A percentile compares a stretch with the other conserved stretches of the same genome.
Evolutionary conservation across 78 protist species (phyloP).

Genomic region (Dictyostelium citrinum): DNA sequence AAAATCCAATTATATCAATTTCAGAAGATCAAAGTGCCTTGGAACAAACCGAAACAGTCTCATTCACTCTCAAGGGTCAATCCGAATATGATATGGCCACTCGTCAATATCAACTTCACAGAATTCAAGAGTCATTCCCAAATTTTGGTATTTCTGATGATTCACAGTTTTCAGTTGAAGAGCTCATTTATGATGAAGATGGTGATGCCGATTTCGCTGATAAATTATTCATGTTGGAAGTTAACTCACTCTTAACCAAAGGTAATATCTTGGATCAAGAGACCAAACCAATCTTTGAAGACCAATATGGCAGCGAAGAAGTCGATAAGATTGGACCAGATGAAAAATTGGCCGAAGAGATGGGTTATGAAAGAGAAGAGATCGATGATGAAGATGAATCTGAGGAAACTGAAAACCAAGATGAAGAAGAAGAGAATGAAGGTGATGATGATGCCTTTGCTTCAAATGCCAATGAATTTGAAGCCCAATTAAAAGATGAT

Average conservation of each 20-base stretch:
- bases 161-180: neutral
- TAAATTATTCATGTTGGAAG: neutral
- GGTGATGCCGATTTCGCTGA: neutral
- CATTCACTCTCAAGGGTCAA: too few relatives aligned
- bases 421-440: too few relatives aligned
- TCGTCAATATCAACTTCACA: neutral
- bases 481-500: neutral
- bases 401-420: neutral
- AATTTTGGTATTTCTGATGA: neutral
- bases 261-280: neutral
- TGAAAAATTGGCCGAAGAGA: neutral
- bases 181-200: neutral
- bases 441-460: too few relatives aligned
- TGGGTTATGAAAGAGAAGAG: neutral
- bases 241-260: neutral
- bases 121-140: neutral
- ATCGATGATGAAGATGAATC: neutral
- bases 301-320: neutral
- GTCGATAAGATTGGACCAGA: too few relatives aligned
- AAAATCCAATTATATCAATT: neutral
- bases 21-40: neutral
- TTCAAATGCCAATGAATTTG: too few relatives aligned
- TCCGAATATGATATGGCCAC: too few relatives aligned
- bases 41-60: too few relatives aligned
- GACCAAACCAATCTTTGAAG: neutral